Percentiles rank a stretch among this genome's conserved stretches.
Conservation (phyloP, 225 moss, liverwort and hornwort species). For the Physcomitrium patens region DNA sequence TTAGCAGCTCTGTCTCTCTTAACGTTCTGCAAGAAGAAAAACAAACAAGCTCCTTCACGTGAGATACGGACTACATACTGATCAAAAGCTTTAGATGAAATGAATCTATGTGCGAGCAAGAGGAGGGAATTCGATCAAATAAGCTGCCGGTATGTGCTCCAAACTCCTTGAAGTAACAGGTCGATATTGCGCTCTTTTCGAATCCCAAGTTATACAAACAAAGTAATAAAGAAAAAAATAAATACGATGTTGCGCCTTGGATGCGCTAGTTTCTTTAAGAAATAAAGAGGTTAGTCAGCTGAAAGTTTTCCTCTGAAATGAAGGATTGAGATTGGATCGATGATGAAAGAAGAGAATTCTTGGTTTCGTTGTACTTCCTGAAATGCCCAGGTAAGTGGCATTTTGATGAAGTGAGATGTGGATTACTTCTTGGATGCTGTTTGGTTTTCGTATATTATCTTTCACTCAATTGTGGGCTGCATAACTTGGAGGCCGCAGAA, state of each 20-base stretch:
- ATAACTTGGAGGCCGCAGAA: too few species aligned
- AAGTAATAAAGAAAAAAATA: neutral
- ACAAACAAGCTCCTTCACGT: neutral
- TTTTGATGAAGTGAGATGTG: too few species aligned
- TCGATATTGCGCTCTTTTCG: neutral
- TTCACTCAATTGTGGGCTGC: too few species aligned
- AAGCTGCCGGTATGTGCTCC: neutral
- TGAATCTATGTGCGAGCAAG: neutral
- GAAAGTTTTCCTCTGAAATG: constrained; percentile 91
- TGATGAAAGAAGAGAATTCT: constrained; percentile 29
- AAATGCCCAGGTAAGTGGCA: too few species aligned
- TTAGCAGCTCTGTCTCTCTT: constrained; percentile 45
- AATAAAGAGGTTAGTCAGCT: constrained; percentile 82
- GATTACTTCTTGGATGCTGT: too few species aligned
- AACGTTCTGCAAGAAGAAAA: constrained; percentile 49
- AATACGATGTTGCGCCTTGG: constrained; percentile 56
- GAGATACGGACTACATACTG: neutral
- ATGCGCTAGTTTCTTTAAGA: constrained; percentile 66
- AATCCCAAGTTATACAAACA: neutral
- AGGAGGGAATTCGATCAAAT: constrained; percentile 1
- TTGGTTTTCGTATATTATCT: too few species aligned
- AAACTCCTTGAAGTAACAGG: constrained; percentile 6
- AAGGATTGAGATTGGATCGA: constrained; percentile 75
- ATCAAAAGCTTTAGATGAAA: neutral
- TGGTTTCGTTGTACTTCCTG: too few species aligned